These are phyloP conservation scores for Penicillium waksmanii DNA, from an alignment of 495 filamentous ascomycete genomes.

Conservation along the genomic window DNA sequence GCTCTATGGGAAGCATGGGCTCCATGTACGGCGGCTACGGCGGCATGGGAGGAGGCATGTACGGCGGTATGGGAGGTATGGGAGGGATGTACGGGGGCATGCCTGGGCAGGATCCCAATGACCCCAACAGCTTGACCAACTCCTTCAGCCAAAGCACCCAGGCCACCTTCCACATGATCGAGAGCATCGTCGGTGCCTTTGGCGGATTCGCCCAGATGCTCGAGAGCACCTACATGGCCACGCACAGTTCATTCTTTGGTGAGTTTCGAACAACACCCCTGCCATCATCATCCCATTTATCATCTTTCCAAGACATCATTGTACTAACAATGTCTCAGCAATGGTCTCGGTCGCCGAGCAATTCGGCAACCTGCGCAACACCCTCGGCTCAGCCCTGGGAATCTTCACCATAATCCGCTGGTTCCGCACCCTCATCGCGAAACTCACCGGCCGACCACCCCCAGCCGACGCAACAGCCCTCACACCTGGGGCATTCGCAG, in stretches of 20 bases:
- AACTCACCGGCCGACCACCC: conserved; percentile 89
- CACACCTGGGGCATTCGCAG: conserved; percentile 86
- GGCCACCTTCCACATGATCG: conserved; percentile 98
- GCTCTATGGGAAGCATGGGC: conserved; percentile 58
- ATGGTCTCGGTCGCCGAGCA: conserved; percentile 99
- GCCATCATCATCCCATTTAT: not conserved
- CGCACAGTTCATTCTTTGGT: conserved; percentile 98
- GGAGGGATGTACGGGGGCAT: conserved; percentile 62
- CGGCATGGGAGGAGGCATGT: conserved; percentile 61
- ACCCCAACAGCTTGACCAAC: conserved; percentile 89
- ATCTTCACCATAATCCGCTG: conserved; percentile 96
- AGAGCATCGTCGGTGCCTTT: conserved; percentile 95
- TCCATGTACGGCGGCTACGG: conserved; percentile 61
- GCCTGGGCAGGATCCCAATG: conserved; percentile 74
- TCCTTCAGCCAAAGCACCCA: conserved; percentile 90
- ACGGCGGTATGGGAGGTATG: conserved; percentile 52
- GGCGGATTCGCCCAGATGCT: conserved; percentile 99
- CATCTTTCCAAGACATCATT: not conserved
- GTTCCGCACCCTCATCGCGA: conserved; percentile 87
- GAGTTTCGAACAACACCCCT: conserved; percentile 38
- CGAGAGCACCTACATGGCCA: conserved; percentile 99
- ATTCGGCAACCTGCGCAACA: conserved; percentile 88
- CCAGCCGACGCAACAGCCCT: conserved; percentile 85
- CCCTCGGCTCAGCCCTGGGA: conserved; percentile 91
- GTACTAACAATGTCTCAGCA: conserved; percentile 53